Evolutionary conservation across 257 asterid species (phyloP), one percentile per base, ranked within the genome.

Genomic region (Solanum dulcamara): DNA sequence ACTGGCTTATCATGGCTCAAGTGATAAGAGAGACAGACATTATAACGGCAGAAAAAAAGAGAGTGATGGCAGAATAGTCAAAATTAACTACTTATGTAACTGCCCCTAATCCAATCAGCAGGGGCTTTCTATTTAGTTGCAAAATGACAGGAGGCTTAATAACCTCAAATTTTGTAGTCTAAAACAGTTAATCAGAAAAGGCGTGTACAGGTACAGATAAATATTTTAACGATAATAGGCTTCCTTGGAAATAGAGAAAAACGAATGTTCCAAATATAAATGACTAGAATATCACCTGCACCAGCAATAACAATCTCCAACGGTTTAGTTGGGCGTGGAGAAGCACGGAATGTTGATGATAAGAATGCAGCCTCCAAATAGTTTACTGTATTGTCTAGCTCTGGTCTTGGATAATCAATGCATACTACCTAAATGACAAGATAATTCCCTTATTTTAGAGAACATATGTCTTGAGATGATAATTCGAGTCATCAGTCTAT

Each of bases 221-320:
- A 46, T 28, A 15, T 46, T 28, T 62, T 64, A 32, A 26, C 50
- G 55, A 32, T 35, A 55, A 10, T 24, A 81, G 53, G 22, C 30
- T 83, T 77, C 59, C 75, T 30, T 17, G 5, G 50, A 32, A 9
- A 81, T 75, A 85, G 12, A 4, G 77, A 1, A 68, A 46, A 80
- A 85, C 11, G 22, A 82, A 74, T 30, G 2, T 32, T 71, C 68
- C 30, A 74, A 32, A 72, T 18, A 79, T 10, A 66, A 38, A 60
- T 48, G 24, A 22, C 11, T 37, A 5, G 30, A 53, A 70, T 59
- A 88, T 82, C 80, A 97, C 99, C 99, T 91, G 98, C 98, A 85
- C 98, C 99, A 62, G 98, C 98, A 88, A 97, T 92, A 50, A 97
- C 93, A 75, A 95, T 88, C 89, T 97, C 92, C 89, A 97, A 86